These are phyloP conservation scores for Amyloporia xantha DNA, from an alignment of 768 basidiomycete species.

Conservation along the genomic window DNA sequence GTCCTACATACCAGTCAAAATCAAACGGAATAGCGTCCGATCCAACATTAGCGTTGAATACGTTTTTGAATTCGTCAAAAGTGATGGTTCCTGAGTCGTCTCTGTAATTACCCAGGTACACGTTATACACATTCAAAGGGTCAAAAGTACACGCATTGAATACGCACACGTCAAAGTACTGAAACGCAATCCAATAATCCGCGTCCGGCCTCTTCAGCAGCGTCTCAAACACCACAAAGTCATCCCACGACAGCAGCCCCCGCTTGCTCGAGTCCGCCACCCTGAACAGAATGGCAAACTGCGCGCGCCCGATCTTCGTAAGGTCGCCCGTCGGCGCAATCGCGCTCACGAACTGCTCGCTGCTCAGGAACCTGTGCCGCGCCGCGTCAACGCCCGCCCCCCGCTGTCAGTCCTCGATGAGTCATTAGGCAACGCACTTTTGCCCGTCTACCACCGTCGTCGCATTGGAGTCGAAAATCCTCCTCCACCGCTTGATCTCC, in stretches of 20 bases:
- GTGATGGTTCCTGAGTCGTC: slow-evolving; percentile 90
- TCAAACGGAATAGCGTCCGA: slow-evolving; percentile 87
- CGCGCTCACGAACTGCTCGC: slow-evolving; percentile 88
- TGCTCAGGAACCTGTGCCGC: slow-evolving; percentile 71
- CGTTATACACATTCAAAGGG: too few species aligned
- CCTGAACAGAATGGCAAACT: slow-evolving; percentile 86
- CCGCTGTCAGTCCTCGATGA: background rate
- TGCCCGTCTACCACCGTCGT: slow-evolving; percentile 66
- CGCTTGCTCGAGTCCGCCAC: slow-evolving; percentile 77
- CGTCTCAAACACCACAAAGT: slow-evolving; percentile 94
- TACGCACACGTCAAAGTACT: slow-evolving; percentile 90
- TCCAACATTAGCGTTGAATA: slow-evolving; percentile 75
- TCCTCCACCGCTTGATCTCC: slow-evolving; percentile 84
- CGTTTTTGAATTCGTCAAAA: slow-evolving; percentile 92
- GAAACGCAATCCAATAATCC: slow-evolving; percentile 95
- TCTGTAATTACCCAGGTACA: slow-evolving; percentile 30
- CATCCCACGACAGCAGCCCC: slow-evolving; percentile 86
- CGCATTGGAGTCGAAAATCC: slow-evolving; percentile 81
- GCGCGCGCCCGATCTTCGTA: slow-evolving; percentile 77
- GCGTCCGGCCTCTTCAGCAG: slow-evolving; percentile 91
- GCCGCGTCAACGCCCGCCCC: background rate
- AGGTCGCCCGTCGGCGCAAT: slow-evolving; percentile 87
- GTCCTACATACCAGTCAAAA: slow-evolving; percentile 70
- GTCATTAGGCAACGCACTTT: slow-evolving; percentile 51
- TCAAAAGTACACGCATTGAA: background rate